These are phyloP conservation scores for Paraphysoderma sedebokerense DNA, from an alignment of 371 early-diverging fungal genomes.

Conservation along the genomic window DNA sequence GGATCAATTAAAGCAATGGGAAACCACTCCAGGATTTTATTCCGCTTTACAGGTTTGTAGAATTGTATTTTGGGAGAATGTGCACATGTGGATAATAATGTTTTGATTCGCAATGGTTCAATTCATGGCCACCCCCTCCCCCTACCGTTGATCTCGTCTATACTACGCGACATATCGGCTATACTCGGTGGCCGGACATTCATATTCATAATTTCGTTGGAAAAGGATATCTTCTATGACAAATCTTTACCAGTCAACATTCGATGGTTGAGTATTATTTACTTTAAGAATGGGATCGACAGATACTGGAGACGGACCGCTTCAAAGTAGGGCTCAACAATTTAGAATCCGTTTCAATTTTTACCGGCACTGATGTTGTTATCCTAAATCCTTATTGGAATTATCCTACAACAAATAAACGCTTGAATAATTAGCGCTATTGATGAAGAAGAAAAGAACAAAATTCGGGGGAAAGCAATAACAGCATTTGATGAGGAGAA, in stretches of 20 bases:
- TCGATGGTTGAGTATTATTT: constrained; percentile 61
- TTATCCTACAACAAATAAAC: too few species aligned
- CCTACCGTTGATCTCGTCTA: too few species aligned
- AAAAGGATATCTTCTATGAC: constrained; percentile 69
- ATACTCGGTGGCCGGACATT: too few species aligned
- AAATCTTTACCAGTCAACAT: constrained; percentile 33
- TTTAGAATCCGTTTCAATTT: too few species aligned
- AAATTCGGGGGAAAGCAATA: constrained; percentile 37
- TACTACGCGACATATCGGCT: too few species aligned
- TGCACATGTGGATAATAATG: too few species aligned
- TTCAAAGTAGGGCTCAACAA: constrained; percentile 43
- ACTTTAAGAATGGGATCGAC: constrained; percentile 75
- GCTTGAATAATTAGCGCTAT: constrained; percentile 53
- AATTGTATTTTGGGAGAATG: not conserved
- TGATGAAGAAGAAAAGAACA: constrained; percentile 40
- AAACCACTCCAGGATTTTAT: constrained; percentile 49
- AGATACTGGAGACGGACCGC: constrained; percentile 74
- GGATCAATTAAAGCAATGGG: constrained; percentile 54
- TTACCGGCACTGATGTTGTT: too few species aligned
- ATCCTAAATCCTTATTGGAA: too few species aligned
- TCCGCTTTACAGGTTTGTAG: constrained; percentile 44
- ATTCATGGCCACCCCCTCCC: too few species aligned
- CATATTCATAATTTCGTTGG: too few species aligned
- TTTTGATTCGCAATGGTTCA: too few species aligned
- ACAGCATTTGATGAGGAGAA: constrained; percentile 44